These are phyloP conservation scores for Suhomyces sp. DNA, from an alignment of 805 yeast species.

Conservation along the genomic window DNA sequence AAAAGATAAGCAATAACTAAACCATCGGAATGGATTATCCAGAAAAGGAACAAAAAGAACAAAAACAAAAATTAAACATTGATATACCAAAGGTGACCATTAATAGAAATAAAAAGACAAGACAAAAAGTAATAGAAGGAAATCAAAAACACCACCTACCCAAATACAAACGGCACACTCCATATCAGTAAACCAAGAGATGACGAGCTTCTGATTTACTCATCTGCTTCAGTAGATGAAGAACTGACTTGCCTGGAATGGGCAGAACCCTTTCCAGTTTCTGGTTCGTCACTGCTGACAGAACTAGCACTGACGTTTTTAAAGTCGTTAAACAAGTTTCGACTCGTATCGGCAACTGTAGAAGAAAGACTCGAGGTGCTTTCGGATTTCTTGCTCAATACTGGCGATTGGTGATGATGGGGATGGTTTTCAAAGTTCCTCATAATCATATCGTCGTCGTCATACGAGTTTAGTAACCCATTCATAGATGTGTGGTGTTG, in stretches of 20 bases:
- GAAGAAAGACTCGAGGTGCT: slow-evolving; percentile 3
- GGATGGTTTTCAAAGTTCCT: slow-evolving; percentile 35
- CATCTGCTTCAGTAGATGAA: slow-evolving; percentile 11
- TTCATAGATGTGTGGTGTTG: slow-evolving; percentile 9
- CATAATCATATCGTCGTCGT: slow-evolving; percentile 45
- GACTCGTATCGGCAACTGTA: slow-evolving; percentile 9
- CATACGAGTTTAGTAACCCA: slow-evolving; percentile 34
- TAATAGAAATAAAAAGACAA: not conserved
- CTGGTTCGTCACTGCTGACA: slow-evolving; percentile 1
- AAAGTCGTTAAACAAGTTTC: slow-evolving; percentile 19
- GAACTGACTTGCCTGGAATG: slow-evolving; percentile 1
- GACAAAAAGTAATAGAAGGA: not conserved
- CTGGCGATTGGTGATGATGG: slow-evolving; percentile 13
- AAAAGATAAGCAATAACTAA: not conserved
- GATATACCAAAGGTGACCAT: not conserved
- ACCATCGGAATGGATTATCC: not conserved
- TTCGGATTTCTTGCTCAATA: slow-evolving; percentile 1
- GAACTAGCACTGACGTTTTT: slow-evolving; percentile 13
- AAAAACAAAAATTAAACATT: not conserved
- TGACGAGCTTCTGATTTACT: not conserved
- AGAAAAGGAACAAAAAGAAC: too few species aligned
- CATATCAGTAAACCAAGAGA: too few species aligned
- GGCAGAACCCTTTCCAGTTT: not conserved
- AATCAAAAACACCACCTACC: not conserved
- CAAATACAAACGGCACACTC: not conserved